These are phyloP conservation scores for Coniochaeta prunicola DNA, from an alignment of 2,329 filamentous ascomycete species.

Conservation along the genomic window DNA sequence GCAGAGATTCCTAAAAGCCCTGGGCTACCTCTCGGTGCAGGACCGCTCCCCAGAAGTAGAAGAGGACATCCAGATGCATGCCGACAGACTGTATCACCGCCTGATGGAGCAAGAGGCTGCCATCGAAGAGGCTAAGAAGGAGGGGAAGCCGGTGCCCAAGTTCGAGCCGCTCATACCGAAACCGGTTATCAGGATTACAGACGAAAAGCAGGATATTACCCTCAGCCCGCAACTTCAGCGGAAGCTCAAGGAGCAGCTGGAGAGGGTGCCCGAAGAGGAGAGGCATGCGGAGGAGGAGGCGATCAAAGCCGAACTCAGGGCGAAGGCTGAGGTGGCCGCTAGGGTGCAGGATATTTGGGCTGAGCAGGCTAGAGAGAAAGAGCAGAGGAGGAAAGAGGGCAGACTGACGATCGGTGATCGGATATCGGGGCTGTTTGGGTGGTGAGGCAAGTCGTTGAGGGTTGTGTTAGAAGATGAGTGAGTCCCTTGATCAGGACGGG, in stretches of 20 bases:
- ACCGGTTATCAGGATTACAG: slow-evolving; percentile 14
- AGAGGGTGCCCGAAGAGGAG: slow-evolving; percentile 51
- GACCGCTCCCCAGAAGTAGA: slow-evolving; percentile 61
- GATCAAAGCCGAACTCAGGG: slow-evolving; percentile 53
- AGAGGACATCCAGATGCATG: slow-evolving; percentile 92
- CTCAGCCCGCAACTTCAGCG: slow-evolving; percentile 35
- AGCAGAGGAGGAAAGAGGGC: slow-evolving; percentile 50
- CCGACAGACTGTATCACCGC: slow-evolving; percentile 80
- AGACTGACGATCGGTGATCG: slow-evolving; percentile 36
- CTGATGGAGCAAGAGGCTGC: slow-evolving; percentile 76
- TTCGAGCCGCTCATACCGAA: slow-evolving; percentile 50
- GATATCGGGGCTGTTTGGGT: not conserved
- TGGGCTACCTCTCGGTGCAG: slow-evolving; percentile 73
- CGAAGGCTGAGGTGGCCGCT: slow-evolving; percentile 51
- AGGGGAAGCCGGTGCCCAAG: slow-evolving; percentile 49
- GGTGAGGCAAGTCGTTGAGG: not conserved
- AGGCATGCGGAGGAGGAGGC: slow-evolving; percentile 56
- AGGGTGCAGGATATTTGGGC: slow-evolving; percentile 48
- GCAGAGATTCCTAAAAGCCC: slow-evolving; percentile 78
- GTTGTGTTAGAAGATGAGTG: not conserved
- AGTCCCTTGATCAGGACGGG: not conserved
- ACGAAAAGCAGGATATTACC: slow-evolving; percentile 20
- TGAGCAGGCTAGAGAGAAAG: slow-evolving; percentile 45
- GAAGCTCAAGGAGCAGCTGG: slow-evolving; percentile 45
- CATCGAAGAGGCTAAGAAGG: slow-evolving; percentile 61